Evolutionary conservation across 2,329 filamentous ascomycete genomes (phyloP).

Genomic region (Xylaria sp.): DNA sequence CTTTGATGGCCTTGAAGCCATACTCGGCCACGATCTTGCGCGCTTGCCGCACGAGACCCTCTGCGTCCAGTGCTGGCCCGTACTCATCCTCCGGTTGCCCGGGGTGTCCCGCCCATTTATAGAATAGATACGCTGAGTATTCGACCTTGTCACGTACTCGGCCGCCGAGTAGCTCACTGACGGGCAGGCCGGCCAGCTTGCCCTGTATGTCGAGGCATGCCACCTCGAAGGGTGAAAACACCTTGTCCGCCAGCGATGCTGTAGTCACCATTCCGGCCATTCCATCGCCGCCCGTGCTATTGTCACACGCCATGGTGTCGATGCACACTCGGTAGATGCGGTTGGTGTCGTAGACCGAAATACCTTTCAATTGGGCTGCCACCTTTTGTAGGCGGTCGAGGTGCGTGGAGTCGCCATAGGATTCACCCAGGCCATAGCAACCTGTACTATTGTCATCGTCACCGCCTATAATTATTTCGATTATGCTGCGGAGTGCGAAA

Average conservation of each 20-base stretch:
- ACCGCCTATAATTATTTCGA: constrained; percentile 51
- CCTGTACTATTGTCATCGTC: constrained; percentile 23
- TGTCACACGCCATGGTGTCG: constrained; percentile 37
- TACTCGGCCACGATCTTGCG: constrained; percentile 54
- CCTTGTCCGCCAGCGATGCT: constrained; percentile 54
- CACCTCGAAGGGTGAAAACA: constrained; percentile 57
- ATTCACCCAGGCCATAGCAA: constrained; percentile 53
- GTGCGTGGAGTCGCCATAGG: constrained; percentile 54
- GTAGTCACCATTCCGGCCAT: constrained; percentile 55
- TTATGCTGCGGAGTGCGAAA: constrained; percentile 55
- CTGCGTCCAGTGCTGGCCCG: constrained; percentile 51
- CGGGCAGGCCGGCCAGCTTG: constrained; percentile 53
- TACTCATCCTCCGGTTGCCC: constrained; percentile 54
- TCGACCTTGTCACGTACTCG: constrained; percentile 53
- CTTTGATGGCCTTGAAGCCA: constrained; percentile 56
- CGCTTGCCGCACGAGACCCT: constrained; percentile 51
- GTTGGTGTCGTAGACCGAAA: constrained; percentile 48
- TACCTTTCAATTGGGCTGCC: constrained; percentile 47
- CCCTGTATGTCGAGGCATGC: constrained; percentile 56
- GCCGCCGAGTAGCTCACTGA: constrained; percentile 54
- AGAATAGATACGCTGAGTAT: constrained; percentile 57
- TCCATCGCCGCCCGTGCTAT: constrained; percentile 44
- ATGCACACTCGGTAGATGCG: constrained; percentile 43
- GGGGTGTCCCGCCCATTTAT: constrained; percentile 56
- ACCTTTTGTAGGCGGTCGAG: constrained; percentile 49